Percentiles rank a stretch among this genome's conserved stretches.
Conservation (phyloP, 148 eudicot species). For the Rhododendron mucronatum region DNA sequence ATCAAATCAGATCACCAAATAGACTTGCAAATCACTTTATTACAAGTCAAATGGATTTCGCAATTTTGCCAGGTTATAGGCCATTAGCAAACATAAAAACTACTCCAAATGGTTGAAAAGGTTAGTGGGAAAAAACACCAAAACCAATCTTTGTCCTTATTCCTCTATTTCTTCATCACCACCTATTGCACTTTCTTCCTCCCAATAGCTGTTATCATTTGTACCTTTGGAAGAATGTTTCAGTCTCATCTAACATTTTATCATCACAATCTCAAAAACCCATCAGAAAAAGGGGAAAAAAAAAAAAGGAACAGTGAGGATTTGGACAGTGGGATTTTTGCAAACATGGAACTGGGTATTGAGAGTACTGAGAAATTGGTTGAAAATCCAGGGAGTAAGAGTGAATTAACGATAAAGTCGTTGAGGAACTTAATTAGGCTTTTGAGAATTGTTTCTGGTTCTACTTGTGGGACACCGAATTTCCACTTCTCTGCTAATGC, state of each 20-base stretch:
- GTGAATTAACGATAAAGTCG: too few relatives aligned
- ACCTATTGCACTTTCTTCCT: not conserved
- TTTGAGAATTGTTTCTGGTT: too few relatives aligned
- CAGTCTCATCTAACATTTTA: not conserved
- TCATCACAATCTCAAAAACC: not conserved
- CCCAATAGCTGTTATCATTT: not conserved
- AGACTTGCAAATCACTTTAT: not conserved
- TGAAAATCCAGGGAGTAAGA: too few relatives aligned
- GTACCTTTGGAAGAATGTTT: constrained; percentile 14
- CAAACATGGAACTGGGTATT: too few relatives aligned
- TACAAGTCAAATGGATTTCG: not conserved
- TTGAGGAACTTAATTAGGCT: too few relatives aligned
- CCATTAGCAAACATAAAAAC: not conserved
- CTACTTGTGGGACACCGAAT: too few relatives aligned
- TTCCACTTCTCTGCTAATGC: too few relatives aligned
- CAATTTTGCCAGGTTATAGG: not conserved
- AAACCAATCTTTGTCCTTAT: not conserved
- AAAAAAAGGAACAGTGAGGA: too few relatives aligned
- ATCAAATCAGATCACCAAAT: not conserved
- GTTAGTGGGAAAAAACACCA: not conserved
- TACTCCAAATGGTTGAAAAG: too few relatives aligned
- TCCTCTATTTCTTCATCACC: not conserved
- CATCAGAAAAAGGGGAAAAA: too few relatives aligned
- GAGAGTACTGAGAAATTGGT: too few relatives aligned
- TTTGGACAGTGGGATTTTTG: too few relatives aligned